Base-by-base conservation (phyloP, 768 basidiomycete genomes). In the Macrolepiota dolichaula region DNA sequence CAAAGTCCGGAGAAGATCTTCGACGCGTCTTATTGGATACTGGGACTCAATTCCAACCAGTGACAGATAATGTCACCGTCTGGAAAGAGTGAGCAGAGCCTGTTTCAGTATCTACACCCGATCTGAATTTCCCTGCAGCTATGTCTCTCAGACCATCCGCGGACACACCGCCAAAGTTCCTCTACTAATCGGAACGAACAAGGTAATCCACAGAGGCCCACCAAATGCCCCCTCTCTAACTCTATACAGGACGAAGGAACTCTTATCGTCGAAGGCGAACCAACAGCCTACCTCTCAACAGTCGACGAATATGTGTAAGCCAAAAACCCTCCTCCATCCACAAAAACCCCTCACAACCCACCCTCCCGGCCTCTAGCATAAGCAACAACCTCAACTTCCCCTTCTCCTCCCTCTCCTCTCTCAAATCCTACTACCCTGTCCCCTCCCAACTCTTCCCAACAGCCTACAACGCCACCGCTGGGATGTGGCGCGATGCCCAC, bases 321-420 rank as follows among this genome's bases (percentile, higher is more conserved):
- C 11, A n/a, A 17, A 10, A 27, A 32, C 29, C 59, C 56, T 50
- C 25, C 36, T 47, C 32, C 38, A 32, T 24, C 47, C 10, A n/a
- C 58, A 15, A 47, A n/a, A 9, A 50, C n/a, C n/a, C 35, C 25
- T 15, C 38, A n/a, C 24, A 7, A 13, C 24, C 35, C 19, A 12
- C 27, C 15, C 25, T 22, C 24, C 46, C 19, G 10, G 22, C 15
- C 25, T 22, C 24, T 35, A 51, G 71, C 55, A 69, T 66, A 59
- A 72, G 71, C 63, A 74, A 72, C 67, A 74, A 72, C 59, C 68
- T 74, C 15, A 72, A 72, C 60, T 74, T 74, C 66, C 72, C 73
- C 3, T 72, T 71, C 47, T 66, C 71, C 15, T 36, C 65, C 51
- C 59, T 71, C 38, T 51, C 67, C 15, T 40, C 58, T 4, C 64